Conservation (phyloP, 169 alveolate genomes). For the Eimeria acervulina region DNA sequence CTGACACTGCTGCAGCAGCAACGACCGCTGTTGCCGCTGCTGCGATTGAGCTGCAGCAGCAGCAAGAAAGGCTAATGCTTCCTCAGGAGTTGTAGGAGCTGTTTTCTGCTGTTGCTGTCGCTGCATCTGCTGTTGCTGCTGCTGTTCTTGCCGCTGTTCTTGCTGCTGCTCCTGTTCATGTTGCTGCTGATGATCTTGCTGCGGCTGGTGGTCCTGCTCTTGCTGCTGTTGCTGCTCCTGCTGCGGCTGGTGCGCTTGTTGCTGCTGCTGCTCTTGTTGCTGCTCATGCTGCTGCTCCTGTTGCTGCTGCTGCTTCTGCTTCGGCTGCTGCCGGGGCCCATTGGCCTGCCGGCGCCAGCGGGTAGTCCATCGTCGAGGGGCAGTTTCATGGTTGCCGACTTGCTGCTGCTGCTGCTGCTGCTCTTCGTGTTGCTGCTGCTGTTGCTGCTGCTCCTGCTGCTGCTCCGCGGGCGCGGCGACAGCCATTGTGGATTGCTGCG, state of each 20-base stretch:
- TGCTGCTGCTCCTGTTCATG: not conserved
- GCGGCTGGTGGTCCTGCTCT: not conserved
- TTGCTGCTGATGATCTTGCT: not conserved
- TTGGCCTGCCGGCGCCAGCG: slow-evolving; percentile 22
- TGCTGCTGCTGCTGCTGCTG: not conserved
- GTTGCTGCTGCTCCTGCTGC: not conserved
- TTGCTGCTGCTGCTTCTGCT: not conserved
- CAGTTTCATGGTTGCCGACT: not conserved
- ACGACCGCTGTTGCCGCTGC: slow-evolving; percentile 40
- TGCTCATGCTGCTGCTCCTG: too few species aligned
- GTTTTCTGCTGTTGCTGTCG: not conserved
- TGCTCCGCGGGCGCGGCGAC: not conserved
- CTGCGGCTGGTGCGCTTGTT: too few species aligned
- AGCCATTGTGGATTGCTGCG: not conserved
- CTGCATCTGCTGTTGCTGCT: too few species aligned
- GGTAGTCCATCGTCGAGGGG: slow-evolving; percentile 8
- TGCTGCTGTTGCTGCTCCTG: not conserved
- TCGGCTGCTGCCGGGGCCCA: not conserved
- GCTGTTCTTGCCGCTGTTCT: slow-evolving; percentile 4
- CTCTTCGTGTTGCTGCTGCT: too few species aligned
- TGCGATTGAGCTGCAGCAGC: not conserved
- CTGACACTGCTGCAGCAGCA: slow-evolving; percentile 9
- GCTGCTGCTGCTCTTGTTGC: too few species aligned
- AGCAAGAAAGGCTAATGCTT: not conserved
- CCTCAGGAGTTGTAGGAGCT: not conserved